Conservation (phyloP, 1,139 yeast species). For the Saccharomyces uvarum region DNA sequence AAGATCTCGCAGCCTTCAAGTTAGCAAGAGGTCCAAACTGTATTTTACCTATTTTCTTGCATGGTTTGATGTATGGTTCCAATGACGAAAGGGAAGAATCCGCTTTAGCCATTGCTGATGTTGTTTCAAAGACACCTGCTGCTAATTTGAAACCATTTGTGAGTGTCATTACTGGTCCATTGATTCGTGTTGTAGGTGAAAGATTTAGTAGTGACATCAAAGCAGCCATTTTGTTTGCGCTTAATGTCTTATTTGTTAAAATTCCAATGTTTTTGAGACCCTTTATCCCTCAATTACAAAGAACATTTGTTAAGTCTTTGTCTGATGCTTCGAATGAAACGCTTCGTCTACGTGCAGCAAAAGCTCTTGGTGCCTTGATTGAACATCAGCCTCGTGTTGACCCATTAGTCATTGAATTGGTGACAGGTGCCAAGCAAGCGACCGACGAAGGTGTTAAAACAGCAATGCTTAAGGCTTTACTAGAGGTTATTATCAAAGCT, state of each 20-base stretch:
- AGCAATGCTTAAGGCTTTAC: conserved; percentile 78
- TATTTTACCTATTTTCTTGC: conserved; percentile 82
- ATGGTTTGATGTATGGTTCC: conserved; percentile 91
- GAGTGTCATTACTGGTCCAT: conserved; percentile 91
- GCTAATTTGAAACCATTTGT: conserved; percentile 77
- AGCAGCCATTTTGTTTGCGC: conserved; percentile 80
- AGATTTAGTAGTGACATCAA: conserved; percentile 84
- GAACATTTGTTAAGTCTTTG: conserved; percentile 90
- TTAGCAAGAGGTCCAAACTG: conserved; percentile 82
- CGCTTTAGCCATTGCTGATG: conserved; percentile 83
- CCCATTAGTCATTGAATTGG: conserved; percentile 78
- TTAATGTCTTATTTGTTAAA: conserved; percentile 68
- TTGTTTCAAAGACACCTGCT: conserved; percentile 81
- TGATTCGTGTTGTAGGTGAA: conserved; percentile 96
- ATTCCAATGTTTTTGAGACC: conserved; percentile 91
- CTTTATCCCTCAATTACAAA: conserved; percentile 92
- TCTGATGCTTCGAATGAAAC: conserved; percentile 68
- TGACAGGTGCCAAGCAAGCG: conserved; percentile 61
- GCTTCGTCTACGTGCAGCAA: conserved; percentile 79
- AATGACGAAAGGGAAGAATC: conserved; percentile 77
- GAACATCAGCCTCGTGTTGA: conserved; percentile 91
- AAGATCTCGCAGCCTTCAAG: conserved; percentile 67
- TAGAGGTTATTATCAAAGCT: conserved; percentile 75
- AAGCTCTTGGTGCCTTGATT: conserved; percentile 79
- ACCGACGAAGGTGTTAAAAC: conserved; percentile 63